Conservation (phyloP, 2,329 filamentous ascomycete species). For the Apiospora malaysiana region DNA sequence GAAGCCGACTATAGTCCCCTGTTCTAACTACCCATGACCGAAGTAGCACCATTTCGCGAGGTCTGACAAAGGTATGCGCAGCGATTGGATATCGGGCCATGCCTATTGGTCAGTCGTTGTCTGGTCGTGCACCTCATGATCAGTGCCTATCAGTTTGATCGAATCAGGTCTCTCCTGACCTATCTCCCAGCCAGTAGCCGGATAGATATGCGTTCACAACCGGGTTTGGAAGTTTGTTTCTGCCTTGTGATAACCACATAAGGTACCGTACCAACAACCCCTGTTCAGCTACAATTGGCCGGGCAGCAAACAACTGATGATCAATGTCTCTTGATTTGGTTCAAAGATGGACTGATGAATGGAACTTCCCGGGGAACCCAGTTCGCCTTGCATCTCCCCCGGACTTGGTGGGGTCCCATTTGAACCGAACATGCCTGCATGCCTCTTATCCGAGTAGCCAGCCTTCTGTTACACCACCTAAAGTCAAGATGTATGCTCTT, state of each 20-base stretch:
- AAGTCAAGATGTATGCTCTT: too few relatives aligned
- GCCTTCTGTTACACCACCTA: background rate
- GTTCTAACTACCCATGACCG: background rate
- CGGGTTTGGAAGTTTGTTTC: background rate
- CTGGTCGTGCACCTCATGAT: background rate
- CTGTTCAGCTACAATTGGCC: too few relatives aligned
- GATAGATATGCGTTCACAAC: background rate
- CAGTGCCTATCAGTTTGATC: background rate
- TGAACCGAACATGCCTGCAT: too few relatives aligned
- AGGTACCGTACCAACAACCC: too few relatives aligned
- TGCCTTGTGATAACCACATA: background rate
- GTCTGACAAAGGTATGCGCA: background rate
- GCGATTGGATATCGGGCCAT: background rate
- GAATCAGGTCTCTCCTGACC: slow-evolving; percentile 1
- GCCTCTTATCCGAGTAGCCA: background rate
- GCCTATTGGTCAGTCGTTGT: background rate
- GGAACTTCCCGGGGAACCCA: background rate
- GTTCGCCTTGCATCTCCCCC: background rate
- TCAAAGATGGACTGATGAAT: background rate
- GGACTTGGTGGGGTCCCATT: background rate
- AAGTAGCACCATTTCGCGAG: background rate
- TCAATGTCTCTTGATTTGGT: too few relatives aligned
- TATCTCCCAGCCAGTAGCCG: background rate
- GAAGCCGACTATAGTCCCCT: background rate
- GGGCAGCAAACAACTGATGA: too few relatives aligned